These are phyloP conservation scores for Akanthomyces lecanii DNA, from an alignment of 2,329 filamentous ascomycete species.

Conservation along the genomic window DNA sequence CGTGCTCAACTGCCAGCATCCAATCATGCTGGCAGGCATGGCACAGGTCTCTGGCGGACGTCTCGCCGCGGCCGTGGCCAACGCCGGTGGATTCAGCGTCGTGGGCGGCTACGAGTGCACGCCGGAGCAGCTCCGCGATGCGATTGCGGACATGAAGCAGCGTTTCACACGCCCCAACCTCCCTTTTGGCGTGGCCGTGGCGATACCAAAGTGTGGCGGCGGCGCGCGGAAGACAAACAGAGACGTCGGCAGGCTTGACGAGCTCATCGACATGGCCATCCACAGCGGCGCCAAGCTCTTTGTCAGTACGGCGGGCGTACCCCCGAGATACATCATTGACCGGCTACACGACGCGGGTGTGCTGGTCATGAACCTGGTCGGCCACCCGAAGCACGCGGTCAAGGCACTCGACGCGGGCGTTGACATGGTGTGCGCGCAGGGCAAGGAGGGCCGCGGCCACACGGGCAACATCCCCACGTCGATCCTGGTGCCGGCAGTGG, in stretches of 20 bases:
- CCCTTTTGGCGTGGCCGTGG: conserved; percentile 88
- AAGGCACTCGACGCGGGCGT: conserved; percentile 85
- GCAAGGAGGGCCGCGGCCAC: conserved; percentile 91
- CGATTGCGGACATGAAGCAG: conserved; percentile 80
- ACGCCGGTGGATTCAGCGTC: conserved; percentile 79
- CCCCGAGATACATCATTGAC: conserved; percentile 67
- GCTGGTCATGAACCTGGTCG: conserved; percentile 97
- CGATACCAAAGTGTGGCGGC: conserved; percentile 82
- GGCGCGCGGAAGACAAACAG: conserved; percentile 85
- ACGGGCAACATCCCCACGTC: conserved; percentile 82
- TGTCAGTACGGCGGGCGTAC: conserved; percentile 83
- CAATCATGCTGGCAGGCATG: conserved; percentile 94
- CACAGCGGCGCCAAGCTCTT: conserved; percentile 78
- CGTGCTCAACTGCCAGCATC: conserved; percentile 79
- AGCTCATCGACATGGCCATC: conserved; percentile 82
- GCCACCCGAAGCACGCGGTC: conserved; percentile 82
- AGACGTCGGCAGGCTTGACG: conserved; percentile 87
- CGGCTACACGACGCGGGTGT: conserved; percentile 75
- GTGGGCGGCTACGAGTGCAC: conserved; percentile 70
- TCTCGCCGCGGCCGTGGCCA: conserved; percentile 81
- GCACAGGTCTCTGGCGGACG: conserved; percentile 74
- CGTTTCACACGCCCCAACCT: conserved; percentile 62
- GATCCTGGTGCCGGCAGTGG: conserved; percentile 82
- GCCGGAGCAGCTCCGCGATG: conserved; percentile 67
- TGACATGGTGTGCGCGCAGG: conserved; percentile 88